A percentile compares a stretch with the other conserved stretches of the same genome.
Evolutionary conservation across 495 filamentous ascomycete species (phyloP).

Genomic region (Neurospora pannonica): DNA sequence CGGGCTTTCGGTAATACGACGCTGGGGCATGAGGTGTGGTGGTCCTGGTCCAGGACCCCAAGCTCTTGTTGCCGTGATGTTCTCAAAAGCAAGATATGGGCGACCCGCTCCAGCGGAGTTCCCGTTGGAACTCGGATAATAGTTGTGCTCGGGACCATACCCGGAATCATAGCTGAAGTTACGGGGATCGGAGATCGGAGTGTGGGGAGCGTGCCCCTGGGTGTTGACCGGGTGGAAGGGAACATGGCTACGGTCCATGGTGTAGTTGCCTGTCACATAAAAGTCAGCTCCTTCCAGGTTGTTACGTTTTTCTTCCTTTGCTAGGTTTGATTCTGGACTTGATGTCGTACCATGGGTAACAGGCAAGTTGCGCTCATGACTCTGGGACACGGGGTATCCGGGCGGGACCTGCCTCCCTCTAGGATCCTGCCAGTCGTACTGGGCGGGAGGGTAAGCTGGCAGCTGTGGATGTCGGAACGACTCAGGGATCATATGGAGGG

Average conservation of each 20-base stretch:
- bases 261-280: background rate
- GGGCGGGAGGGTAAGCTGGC: background rate
- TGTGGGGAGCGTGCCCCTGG: background rate
- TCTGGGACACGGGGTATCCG: background rate
- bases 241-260: background rate
- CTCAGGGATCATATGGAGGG: background rate
- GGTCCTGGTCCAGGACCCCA: background rate
- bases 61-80: background rate
- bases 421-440: background rate
- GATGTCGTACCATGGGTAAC: background rate
- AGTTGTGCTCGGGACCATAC: background rate
- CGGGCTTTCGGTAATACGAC: background rate
- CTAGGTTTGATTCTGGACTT: background rate
- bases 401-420: background rate
- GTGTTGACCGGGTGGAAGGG: background rate
- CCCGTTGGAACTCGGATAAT: background rate
- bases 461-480: background rate
- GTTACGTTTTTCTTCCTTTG: background rate
- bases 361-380: background rate
- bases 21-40: background rate
- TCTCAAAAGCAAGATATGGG: background rate
- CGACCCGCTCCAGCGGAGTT: background rate
- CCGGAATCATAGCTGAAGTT: background rate
- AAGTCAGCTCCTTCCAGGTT: background rate
- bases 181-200: background rate